Base-by-base conservation (phyloP, 176 grass and related monocot species). In the Triticum turgidum region DNA sequence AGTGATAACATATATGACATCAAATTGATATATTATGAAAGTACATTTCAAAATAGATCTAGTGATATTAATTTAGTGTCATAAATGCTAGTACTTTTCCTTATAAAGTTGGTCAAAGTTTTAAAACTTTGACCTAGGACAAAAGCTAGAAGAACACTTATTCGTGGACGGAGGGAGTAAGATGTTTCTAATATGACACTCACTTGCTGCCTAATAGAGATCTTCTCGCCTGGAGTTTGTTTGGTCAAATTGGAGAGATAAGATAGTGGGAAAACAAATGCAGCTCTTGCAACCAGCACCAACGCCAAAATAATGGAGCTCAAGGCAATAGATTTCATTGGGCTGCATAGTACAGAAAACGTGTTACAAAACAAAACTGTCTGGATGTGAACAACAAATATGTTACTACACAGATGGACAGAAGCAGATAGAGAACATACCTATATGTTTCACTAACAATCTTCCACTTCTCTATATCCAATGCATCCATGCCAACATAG, bases 381-480 rank as follows among this genome's bases (percentile, higher is more conserved):
- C 1, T 51, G 21, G 8, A 69, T 76, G 45, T 75, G 37, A 63
- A 64, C 82, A 45, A 49, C 17, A 74, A 63, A 42, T 85, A 66
- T 2, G 11, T 77, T 52, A 68, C 35, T 52, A 17, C 8, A 45
- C 30, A 52, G 14, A 52, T 52, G 49, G 49, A 52, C 15, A 52
- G 13, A 52, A 82, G 4, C 9, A 21, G 68, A 0, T 51, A 62
- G 21, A 39, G 69, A 27, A 5, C 11, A 59, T 89, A 35, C 88
- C 80, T 89, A 61, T 86, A 92, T 68, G 89, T 93, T 82, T 91
- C 74, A 79, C 82, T 59, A 6, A 91, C 93, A 89, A 93, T 83
- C 64, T 87, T 93, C 93, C 95, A 98, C 81, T 98, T 98, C 64
- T 98, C 95, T 81, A 98, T 98, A 81, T 98, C 95, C 83, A 98